Conservation (phyloP, 495 filamentous ascomycete species). For the Aspergillus carlsbadensis region DNA sequence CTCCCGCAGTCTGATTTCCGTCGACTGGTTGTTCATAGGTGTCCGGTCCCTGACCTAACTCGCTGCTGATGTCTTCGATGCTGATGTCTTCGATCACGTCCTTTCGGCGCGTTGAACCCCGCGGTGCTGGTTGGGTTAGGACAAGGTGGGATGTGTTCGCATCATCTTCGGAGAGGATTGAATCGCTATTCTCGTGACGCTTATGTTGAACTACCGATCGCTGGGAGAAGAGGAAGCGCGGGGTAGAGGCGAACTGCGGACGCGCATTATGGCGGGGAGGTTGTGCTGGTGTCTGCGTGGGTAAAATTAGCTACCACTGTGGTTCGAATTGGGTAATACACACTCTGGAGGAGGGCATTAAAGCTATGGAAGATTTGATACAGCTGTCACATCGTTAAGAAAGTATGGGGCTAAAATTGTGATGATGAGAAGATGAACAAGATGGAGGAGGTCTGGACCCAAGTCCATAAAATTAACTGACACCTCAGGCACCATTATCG, state of each 20-base stretch:
- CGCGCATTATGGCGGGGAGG: constrained; percentile 29
- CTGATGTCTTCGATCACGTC: constrained; percentile 41
- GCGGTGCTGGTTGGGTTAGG: constrained; percentile 8
- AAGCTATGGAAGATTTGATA: neutral
- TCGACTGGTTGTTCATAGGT: neutral
- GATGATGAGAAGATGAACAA: neutral
- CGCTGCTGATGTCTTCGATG: constrained; percentile 38
- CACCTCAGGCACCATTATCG: neutral
- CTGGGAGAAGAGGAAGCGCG: constrained; percentile 41
- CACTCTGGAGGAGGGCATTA: constrained; percentile 10
- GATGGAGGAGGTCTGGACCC: neutral
- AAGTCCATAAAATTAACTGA: neutral
- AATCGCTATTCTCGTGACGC: constrained; percentile 17
- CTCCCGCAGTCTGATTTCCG: constrained; percentile 13
- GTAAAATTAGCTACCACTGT: neutral
- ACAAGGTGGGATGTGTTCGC: constrained; percentile 17
- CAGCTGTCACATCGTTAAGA: constrained; percentile 2
- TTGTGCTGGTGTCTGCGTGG: constrained; percentile 33
- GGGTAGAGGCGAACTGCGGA: constrained; percentile 43
- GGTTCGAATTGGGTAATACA: neutral
- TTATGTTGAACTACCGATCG: constrained; percentile 15
- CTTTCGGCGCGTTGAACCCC: constrained; percentile 17
- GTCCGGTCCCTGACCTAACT: constrained; percentile 6
- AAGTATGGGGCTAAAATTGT: neutral
- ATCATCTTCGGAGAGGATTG: constrained; percentile 24